Base-by-base conservation (phyloP, 2,329 filamentous ascomycete species). In the Fusarium siculi region DNA sequence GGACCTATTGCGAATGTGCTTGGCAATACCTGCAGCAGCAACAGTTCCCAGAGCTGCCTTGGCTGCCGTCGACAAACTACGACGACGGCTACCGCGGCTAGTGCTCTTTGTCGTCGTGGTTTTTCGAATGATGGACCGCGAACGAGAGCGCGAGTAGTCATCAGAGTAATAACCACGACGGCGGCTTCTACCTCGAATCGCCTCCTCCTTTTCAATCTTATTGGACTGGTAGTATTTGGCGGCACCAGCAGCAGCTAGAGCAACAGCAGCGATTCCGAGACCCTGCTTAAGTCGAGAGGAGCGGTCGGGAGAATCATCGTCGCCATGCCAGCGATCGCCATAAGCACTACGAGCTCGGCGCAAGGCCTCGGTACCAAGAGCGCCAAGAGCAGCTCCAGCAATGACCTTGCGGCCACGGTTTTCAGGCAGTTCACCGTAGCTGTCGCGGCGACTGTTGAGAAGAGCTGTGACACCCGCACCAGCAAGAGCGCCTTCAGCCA, bases 401-500 rank as follows among this genome's bases (percentile, higher is more conserved):
- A 90, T 76, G 37, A 90, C 87, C 75, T 90, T 90, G 61, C 87
- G 86, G 46, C 88, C 88, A 30, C 88, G 86, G 72, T 88, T 81
- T 25, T 88, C 85, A 0, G 82, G 82, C 8, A 87, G 76, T 30
- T 88, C 87, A 55, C 87, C 86, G 6, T 87, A 81, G 61, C 83
- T 84, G 56, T 86, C 84, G 53, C 87, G 85, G 25, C 89, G 87
- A 53, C 87, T 88, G 21, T 87, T 84, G 10, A 91, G 80, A 6
- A 92, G 80, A n/a, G 90, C 90, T 16, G 88, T 87, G 12, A 90
- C 80, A 54, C 90, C 90, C 23, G 90, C 90, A 21, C 89, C 90
- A 34, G 90, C 90, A 21, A 91, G 83, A 15, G 89, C 90, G n/a
- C 90, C 90, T 76, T 91, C 89, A 28, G 90, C 90, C 9, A 92